A percentile compares a stretch with the other conserved stretches of the same genome.
These are phyloP conservation scores for Endothia cerciana DNA, from an alignment of 2,329 filamentous ascomycete genomes.

Conservation along the genomic window DNA sequence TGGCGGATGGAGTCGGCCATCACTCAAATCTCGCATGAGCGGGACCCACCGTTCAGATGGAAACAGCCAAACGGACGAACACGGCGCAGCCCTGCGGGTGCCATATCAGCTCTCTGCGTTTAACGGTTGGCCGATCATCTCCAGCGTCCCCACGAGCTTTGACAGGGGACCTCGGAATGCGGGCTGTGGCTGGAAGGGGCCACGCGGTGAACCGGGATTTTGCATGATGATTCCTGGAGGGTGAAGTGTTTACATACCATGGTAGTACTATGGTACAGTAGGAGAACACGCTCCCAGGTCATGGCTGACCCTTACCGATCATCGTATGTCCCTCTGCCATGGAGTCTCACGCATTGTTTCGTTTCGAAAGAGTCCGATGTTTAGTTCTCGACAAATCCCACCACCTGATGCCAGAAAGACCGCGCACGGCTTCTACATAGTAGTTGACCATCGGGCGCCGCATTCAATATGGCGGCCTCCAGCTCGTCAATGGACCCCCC, in stretches of 20 bases:
- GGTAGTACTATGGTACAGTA: neutral
- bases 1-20: constrained; percentile 2
- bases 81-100: neutral
- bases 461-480: neutral
- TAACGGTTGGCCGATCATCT: constrained; percentile 4
- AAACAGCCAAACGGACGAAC: neutral
- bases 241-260: neutral
- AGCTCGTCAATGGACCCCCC: neutral
- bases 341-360: neutral
- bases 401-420: neutral
- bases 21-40: constrained; percentile 16
- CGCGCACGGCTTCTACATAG: too few species aligned
- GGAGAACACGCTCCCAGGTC: neutral
- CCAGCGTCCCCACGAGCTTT: neutral
- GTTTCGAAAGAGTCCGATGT: neutral
- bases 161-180: neutral
- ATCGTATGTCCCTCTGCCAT: too few species aligned
- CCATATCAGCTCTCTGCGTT: neutral
- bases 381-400: neutral
- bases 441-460: neutral
- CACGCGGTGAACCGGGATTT: neutral
- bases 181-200: neutral
- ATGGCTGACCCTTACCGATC: neutral
- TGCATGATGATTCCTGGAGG: neutral
- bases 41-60: neutral